Conservation (phyloP, 2,329 filamentous ascomycete genomes). For the Exophiala oligosperma region DNA sequence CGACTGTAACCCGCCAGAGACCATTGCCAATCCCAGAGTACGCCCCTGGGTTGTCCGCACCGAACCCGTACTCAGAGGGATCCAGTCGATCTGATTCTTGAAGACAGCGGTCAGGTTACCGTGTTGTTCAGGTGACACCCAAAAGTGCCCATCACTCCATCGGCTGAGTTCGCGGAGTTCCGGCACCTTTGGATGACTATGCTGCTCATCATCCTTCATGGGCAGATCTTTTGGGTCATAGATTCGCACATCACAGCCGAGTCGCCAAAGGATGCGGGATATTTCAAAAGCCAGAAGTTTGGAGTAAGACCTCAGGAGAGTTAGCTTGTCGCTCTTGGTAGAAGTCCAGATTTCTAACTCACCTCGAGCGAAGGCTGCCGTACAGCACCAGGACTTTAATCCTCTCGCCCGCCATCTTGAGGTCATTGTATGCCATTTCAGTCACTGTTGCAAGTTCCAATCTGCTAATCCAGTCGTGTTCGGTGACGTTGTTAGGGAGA, state of each 20-base stretch:
- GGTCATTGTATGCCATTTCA: slow-evolving; percentile 52
- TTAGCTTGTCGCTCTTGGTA: slow-evolving; percentile 31
- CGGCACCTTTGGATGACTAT: slow-evolving; percentile 60
- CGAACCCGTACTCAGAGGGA: slow-evolving; percentile 61
- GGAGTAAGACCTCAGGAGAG: slow-evolving; percentile 56
- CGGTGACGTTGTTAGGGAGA: slow-evolving; percentile 38
- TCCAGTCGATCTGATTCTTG: slow-evolving; percentile 60
- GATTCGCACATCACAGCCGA: slow-evolving; percentile 66
- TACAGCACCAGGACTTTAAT: slow-evolving; percentile 62
- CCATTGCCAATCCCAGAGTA: slow-evolving; percentile 62
- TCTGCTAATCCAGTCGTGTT: slow-evolving; percentile 56
- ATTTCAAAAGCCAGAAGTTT: slow-evolving; percentile 61
- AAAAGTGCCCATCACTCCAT: slow-evolving; percentile 68
- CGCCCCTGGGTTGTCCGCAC: slow-evolving; percentile 65
- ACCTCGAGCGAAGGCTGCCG: slow-evolving; percentile 55
- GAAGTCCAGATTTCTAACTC: neutral
- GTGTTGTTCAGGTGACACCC: slow-evolving; percentile 67
- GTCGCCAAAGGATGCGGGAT: slow-evolving; percentile 60
- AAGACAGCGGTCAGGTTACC: slow-evolving; percentile 55
- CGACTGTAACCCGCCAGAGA: slow-evolving; percentile 64
- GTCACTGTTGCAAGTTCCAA: slow-evolving; percentile 57
- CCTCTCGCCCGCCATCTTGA: slow-evolving; percentile 41
- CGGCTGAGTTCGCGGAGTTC: slow-evolving; percentile 61
- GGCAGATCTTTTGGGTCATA: slow-evolving; percentile 61
- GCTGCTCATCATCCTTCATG: slow-evolving; percentile 63